phyloP scores from a whole-genome alignment of 345 rosid species.

The Eucalyptus decipiens region DNA sequence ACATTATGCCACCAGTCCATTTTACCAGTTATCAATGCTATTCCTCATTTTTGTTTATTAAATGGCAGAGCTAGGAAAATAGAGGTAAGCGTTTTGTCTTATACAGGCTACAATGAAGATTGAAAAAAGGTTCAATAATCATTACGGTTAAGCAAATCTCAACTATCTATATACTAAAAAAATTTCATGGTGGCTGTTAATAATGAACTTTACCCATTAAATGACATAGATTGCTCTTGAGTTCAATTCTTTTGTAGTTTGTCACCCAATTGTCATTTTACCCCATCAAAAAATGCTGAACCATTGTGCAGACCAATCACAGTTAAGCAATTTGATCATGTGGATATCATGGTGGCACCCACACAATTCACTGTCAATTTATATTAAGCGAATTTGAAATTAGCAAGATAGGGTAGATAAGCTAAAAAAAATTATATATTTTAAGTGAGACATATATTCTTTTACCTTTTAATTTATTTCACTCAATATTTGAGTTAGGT shows the following conservation, averaged over 20 bases:
- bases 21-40: background rate
- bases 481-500: too few species aligned
- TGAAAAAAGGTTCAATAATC: too few species aligned
- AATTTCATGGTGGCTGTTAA: background rate
- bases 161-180: background rate
- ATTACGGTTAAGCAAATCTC: too few species aligned
- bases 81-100: fast-evolving
- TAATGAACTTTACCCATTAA: background rate
- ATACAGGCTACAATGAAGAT: background rate
- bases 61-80: background rate
- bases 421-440: too few species aligned
- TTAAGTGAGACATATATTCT: background rate
- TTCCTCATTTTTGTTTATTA: background rate
- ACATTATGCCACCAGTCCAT: background rate
- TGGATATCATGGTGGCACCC: too few species aligned
- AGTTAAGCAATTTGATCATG: too few species aligned
- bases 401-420: background rate
- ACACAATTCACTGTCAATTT: too few species aligned
- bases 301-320: too few species aligned
- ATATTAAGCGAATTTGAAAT: background rate
- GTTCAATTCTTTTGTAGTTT: too few species aligned
- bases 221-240: background rate
- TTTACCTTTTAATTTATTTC: background rate
- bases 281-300: too few species aligned
- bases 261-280: too few species aligned